Conservation (phyloP, 352 stramenopile genomes). For the Pythium apleroticum region DNA sequence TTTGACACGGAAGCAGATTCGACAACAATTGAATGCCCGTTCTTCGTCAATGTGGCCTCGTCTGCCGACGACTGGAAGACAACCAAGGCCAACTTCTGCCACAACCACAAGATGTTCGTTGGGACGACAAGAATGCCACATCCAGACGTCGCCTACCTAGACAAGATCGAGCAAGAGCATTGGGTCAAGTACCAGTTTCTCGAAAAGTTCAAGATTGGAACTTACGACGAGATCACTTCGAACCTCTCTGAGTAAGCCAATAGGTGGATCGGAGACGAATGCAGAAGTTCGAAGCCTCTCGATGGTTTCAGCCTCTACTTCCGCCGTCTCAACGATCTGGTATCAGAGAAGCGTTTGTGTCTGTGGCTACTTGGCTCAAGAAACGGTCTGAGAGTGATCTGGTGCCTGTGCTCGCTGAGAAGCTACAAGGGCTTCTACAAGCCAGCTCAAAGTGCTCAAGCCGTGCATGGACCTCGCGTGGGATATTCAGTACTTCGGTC, state of each 20-base stretch:
- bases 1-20: too few species aligned
- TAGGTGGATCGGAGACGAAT: conserved; percentile 25
- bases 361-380: neutral
- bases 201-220: too few species aligned
- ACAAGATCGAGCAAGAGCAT: too few species aligned
- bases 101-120: too few species aligned
- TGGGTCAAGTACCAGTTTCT: too few species aligned
- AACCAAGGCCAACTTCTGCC: too few species aligned
- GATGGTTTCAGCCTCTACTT: conserved; percentile 19
- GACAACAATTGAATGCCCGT: too few species aligned
- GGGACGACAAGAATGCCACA: too few species aligned
- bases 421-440: neutral
- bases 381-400: neutral
- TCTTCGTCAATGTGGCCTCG: too few species aligned
- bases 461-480: neutral
- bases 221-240: too few species aligned
- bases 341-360: neutral
- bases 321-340: neutral
- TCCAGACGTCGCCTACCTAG: too few species aligned
- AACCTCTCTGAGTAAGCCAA: conserved; percentile 20
- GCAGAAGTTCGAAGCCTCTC: conserved; percentile 21
- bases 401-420: neutral
- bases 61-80: too few species aligned
- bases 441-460: neutral
- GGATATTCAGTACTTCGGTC: neutral